phyloP scores from a whole-genome alignment of 805 yeast species.

The Saturnispora bothae region DNA sequence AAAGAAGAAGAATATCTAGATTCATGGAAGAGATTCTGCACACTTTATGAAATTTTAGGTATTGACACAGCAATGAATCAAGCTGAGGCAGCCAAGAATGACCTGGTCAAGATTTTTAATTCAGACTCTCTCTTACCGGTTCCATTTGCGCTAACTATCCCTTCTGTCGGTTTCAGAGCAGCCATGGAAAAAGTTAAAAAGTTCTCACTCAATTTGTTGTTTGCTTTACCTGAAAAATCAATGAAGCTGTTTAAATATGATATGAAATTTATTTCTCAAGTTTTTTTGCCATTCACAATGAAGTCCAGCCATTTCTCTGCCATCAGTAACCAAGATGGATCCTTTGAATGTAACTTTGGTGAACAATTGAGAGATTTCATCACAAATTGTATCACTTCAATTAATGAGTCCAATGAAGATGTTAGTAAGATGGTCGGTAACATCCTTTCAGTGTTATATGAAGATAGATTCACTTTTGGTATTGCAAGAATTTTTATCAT shows the following conservation, averaged over 20 bases:
- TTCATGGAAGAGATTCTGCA: conserved; percentile 64
- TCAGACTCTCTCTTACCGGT: conserved; percentile 44
- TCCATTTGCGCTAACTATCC: conserved; percentile 63
- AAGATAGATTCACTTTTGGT: conserved; percentile 46
- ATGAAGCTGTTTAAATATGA: conserved; percentile 36
- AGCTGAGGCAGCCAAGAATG: conserved; percentile 63
- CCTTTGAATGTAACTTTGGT: conserved; percentile 47
- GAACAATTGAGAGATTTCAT: conserved; percentile 38
- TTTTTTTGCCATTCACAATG: conserved; percentile 50
- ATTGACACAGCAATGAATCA: conserved; percentile 83
- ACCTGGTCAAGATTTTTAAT: conserved; percentile 44
- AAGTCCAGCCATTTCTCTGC: conserved; percentile 48
- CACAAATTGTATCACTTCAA: conserved; percentile 25
- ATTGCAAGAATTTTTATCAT: conserved; percentile 57
- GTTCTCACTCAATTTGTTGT: conserved; percentile 45
- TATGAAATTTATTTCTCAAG: conserved; percentile 30
- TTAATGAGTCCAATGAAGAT: conserved; percentile 14
- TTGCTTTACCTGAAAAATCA: conserved; percentile 38
- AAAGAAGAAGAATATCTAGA: conserved; percentile 25
- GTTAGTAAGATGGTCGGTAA: conserved; percentile 18
- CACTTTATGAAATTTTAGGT: conserved; percentile 71
- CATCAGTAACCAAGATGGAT: conserved; percentile 27
- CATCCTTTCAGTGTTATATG: conserved; percentile 36
- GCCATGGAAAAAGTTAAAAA: conserved; percentile 70
- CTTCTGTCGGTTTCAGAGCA: conserved; percentile 67